Evolutionary conservation across 2,329 filamentous ascomycete species (phyloP), one percentile per base, ranked within the genome.

Genomic region (Ceratocystis destructans): DNA sequence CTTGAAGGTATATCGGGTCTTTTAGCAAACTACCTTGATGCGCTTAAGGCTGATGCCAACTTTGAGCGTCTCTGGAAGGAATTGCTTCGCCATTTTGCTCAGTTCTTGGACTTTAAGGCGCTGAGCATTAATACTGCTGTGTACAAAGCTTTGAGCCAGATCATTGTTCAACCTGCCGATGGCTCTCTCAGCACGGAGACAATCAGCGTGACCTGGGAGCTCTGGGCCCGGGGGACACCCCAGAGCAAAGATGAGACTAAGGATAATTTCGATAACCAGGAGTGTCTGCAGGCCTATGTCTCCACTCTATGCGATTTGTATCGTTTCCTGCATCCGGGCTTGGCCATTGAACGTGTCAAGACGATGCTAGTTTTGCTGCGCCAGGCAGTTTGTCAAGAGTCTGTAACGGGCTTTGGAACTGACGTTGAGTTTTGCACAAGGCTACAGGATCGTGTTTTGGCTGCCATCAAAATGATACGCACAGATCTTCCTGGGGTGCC

Each of bases 241-340:
- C 77, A 80, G 48, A 69, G 69, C 33, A 70, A 69, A 12, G 68
- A 64, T 10, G 70, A 69, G 10, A 68, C 68, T 33, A 79, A 79
- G 62, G 75, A 78, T 0, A 62, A 53, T 1, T 76, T 76, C 1
- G 82, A 88, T 69, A 95, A 94, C 70, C 90, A 96, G 72, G 86
- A 87, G 66, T 91, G 89, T 10, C 82, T 93, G n/a, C 77, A 89
- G 37, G 88, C 91, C n/a, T 96, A 96, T 76, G 83, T 94, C 0
- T 82, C 86, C 25, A 82, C 88, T 1, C 82, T 94, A 50, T 79
- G 85, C 66, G 87, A 94, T 70, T 80, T 97, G 0, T 96, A 96
- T 72, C 82, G 84, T 0, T 81, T 96, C 4, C 83, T 90, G 61
- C 81, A 87, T 67, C 76, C 79, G 6, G 81, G 84, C 17, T 77